These are phyloP conservation scores for Paramecium pentaurelia DNA, from an alignment of 73 alveolate species.

Conservation along the genomic window DNA sequence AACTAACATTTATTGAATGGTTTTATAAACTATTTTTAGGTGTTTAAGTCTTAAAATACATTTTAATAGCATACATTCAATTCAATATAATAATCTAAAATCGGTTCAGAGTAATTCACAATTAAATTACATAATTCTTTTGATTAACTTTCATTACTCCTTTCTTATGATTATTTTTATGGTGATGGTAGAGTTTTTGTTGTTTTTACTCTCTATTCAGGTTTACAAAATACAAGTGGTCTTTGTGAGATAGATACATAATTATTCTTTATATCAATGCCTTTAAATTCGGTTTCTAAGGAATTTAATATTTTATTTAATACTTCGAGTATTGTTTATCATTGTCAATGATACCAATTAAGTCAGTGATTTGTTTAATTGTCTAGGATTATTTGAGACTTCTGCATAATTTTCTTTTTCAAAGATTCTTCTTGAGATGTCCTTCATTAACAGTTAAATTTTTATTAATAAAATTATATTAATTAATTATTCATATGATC, in stretches of 20 bases:
- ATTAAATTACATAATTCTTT: not conserved
- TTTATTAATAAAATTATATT: not conserved
- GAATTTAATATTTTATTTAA: not conserved
- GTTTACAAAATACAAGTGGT: not conserved
- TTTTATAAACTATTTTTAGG: constrained; percentile 32
- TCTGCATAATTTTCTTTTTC: constrained; percentile 36
- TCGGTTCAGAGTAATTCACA: not conserved
- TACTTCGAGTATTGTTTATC: not conserved
- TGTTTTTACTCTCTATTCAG: not conserved
- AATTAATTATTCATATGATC: not conserved
- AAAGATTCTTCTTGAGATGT: constrained; percentile 30
- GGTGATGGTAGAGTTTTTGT: not conserved
- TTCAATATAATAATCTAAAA: not conserved
- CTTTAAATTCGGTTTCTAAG: not conserved
- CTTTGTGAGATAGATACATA: not conserved
- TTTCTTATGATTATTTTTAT: not conserved
- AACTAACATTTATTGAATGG: constrained; percentile 69
- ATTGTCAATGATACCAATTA: not conserved
- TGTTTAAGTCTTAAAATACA: not conserved
- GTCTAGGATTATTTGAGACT: not conserved
- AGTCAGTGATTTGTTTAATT: not conserved
- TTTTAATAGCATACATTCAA: not conserved
- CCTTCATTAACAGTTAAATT: constrained; percentile 22
- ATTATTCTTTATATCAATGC: constrained; percentile 2
- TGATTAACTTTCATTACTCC: not conserved